Conservation (phyloP, 1,139 yeast species). For the Lizanozyma gosingica region DNA sequence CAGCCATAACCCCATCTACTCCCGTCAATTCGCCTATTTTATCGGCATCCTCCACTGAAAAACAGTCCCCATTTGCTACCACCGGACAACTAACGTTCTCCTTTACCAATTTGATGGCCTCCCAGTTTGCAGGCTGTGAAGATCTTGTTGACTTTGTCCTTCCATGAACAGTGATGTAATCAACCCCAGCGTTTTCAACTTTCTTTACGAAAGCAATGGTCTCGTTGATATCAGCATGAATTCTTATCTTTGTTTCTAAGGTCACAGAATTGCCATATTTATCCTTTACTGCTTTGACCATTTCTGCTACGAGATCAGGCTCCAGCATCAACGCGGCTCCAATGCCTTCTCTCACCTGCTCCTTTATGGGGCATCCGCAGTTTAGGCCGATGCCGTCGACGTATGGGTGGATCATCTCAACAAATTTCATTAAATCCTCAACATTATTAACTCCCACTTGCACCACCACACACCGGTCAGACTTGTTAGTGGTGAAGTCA, state of each 20-base stretch:
- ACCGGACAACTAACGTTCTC: slow-evolving; percentile 64
- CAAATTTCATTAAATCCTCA: slow-evolving; percentile 73
- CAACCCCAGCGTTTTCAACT: slow-evolving; percentile 85
- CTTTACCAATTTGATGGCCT: slow-evolving; percentile 66
- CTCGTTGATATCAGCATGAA: slow-evolving; percentile 65
- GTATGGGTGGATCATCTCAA: slow-evolving; percentile 80
- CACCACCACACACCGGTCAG: slow-evolving; percentile 67
- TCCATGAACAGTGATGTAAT: slow-evolving; percentile 91
- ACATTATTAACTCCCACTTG: slow-evolving; percentile 91
- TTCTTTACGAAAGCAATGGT: slow-evolving; percentile 65
- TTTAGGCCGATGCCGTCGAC: slow-evolving; percentile 93
- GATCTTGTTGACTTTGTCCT: slow-evolving; percentile 80
- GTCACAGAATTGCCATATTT: slow-evolving; percentile 63
- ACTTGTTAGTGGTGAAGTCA: slow-evolving; percentile 71
- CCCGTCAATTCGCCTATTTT: slow-evolving; percentile 58
- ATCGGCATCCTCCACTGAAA: slow-evolving; percentile 52
- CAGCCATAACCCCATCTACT: slow-evolving; percentile 94
- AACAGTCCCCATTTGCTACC: slow-evolving; percentile 94
- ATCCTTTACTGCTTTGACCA: slow-evolving; percentile 77
- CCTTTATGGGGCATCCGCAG: slow-evolving; percentile 96
- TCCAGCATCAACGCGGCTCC: slow-evolving; percentile 92
- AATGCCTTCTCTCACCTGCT: slow-evolving; percentile 90
- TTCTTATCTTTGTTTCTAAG: slow-evolving; percentile 85
- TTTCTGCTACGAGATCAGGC: slow-evolving; percentile 68
- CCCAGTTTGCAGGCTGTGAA: slow-evolving; percentile 71